Conservation (phyloP, 208 protist species). For the Crithidia bombi region DNA sequence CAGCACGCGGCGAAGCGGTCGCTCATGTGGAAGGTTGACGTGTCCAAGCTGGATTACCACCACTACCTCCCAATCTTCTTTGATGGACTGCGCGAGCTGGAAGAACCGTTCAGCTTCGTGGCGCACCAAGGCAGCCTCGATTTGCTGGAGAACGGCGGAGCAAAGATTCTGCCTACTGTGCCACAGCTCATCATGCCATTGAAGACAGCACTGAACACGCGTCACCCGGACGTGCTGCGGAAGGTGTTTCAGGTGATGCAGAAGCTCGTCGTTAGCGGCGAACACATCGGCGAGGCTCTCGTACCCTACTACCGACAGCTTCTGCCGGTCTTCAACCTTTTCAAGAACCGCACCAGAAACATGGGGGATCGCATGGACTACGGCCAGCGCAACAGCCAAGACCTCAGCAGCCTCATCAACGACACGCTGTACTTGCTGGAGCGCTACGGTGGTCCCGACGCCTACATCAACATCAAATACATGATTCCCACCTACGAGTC, state of each 20-base stretch:
- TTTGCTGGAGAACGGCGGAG: constrained; percentile 93
- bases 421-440: constrained; percentile 97
- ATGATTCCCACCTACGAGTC: constrained; percentile 95
- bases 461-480: constrained; percentile 97
- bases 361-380: constrained; percentile 97
- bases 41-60: constrained; percentile 98
- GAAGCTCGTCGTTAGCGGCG: constrained; percentile 94
- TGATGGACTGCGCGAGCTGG: constrained; percentile 97
- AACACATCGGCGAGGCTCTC: constrained; percentile 96
- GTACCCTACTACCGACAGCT: constrained; percentile 99
- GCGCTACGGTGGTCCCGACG: constrained; percentile 91
- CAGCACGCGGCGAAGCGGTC: constrained; percentile 93
- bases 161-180: constrained; percentile 97
- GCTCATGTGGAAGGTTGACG: constrained; percentile 97
- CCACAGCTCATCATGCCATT: constrained; percentile 99
- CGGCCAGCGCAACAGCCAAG: constrained; percentile 91
- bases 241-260: constrained; percentile 97
- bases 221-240: constrained; percentile 96
- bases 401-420: constrained; percentile 96
- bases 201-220: constrained; percentile 98
- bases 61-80: constrained; percentile 99
- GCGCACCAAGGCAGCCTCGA: constrained; percentile 95
- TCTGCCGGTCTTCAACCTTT: constrained; percentile 98
- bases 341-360: constrained; percentile 94
- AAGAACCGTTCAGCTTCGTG: constrained; percentile 97